Evolutionary conservation across 2,329 filamentous ascomycete species (phyloP).

Genomic region (Lecanicillium sp.): DNA sequence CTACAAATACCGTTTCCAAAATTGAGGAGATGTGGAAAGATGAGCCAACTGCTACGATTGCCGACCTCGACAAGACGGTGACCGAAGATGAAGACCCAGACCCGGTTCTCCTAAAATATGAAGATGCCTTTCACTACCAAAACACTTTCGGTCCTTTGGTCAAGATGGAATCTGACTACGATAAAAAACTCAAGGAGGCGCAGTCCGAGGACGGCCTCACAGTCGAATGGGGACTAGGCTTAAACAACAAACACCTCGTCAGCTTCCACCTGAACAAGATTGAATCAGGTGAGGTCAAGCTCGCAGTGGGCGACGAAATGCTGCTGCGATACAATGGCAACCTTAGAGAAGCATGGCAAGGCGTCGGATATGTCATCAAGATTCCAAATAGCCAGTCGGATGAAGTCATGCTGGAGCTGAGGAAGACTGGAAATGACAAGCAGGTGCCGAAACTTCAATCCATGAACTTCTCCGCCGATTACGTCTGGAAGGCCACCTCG

Average conservation of each 20-base stretch:
- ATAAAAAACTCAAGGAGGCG: slow-evolving; percentile 96
- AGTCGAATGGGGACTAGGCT: slow-evolving; percentile 87
- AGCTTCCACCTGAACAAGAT: slow-evolving; percentile 96
- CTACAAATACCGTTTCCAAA: slow-evolving; percentile 90
- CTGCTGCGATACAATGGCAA: slow-evolving; percentile 94
- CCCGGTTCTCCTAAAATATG: slow-evolving; percentile 86
- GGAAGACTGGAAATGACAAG: slow-evolving; percentile 92
- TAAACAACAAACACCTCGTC: slow-evolving; percentile 96
- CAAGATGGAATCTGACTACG: slow-evolving; percentile 98
- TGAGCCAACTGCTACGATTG: slow-evolving; percentile 78
- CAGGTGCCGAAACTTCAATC: slow-evolving; percentile 92
- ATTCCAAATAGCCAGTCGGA: slow-evolving; percentile 99
- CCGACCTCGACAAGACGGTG: slow-evolving; percentile 83
- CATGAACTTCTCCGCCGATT: slow-evolving; percentile 96
- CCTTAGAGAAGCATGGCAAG: slow-evolving; percentile 86
- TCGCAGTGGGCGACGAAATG: slow-evolving; percentile 98
- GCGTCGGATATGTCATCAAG: slow-evolving; percentile 97
- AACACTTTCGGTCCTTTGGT: slow-evolving; percentile 97
- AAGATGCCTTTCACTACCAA: slow-evolving; percentile 97
- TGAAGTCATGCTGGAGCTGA: slow-evolving; percentile 90
- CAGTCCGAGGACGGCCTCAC: slow-evolving; percentile 94
- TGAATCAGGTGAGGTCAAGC: slow-evolving; percentile 93
- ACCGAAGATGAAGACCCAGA: slow-evolving; percentile 93
- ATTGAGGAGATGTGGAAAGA: slow-evolving; percentile 99
- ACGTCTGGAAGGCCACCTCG: slow-evolving; percentile 98